phyloP scores from a whole-genome alignment of 176 grass and related monocot genomes.

The Microstegium vimineum region DNA sequence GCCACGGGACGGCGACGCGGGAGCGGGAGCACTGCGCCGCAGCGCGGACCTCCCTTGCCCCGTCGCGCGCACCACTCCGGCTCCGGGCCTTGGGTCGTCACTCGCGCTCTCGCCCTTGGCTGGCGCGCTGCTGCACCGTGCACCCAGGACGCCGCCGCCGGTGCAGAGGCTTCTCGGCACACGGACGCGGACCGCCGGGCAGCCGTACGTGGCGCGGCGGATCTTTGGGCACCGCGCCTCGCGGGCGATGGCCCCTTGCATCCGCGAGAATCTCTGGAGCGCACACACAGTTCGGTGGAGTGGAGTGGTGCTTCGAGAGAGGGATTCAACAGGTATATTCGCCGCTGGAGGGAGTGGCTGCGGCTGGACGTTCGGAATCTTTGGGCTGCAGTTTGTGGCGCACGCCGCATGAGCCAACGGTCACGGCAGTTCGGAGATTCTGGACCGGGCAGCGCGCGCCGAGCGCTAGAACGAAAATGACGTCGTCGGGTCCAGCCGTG shows the following conservation, averaged over 20 bases:
- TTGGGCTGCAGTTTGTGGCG: conserved; percentile 6
- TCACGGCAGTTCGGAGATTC: too few relatives aligned
- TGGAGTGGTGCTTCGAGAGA: neutral
- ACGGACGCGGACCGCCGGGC: neutral
- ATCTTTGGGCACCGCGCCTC: neutral
- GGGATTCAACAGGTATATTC: too few relatives aligned
- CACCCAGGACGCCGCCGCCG: neutral
- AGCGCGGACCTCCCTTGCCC: neutral
- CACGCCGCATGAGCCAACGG: neutral
- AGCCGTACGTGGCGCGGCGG: neutral
- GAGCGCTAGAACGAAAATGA: neutral
- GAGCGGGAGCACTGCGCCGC: neutral
- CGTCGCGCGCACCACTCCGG: neutral
- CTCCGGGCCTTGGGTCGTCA: neutral
- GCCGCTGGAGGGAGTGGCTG: neutral
- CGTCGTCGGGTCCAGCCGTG: neutral
- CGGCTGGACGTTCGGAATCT: neutral
- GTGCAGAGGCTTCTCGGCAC: neutral
- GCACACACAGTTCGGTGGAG: neutral
- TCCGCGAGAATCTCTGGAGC: neutral
- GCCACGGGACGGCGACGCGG: neutral
- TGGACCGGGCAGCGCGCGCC: neutral
- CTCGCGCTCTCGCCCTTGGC: neutral
- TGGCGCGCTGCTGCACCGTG: neutral
- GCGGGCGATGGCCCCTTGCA: conserved; percentile 30